Conservation (phyloP, 2,329 filamentous ascomycete species). For the Cladophialophora chaetospira region DNA sequence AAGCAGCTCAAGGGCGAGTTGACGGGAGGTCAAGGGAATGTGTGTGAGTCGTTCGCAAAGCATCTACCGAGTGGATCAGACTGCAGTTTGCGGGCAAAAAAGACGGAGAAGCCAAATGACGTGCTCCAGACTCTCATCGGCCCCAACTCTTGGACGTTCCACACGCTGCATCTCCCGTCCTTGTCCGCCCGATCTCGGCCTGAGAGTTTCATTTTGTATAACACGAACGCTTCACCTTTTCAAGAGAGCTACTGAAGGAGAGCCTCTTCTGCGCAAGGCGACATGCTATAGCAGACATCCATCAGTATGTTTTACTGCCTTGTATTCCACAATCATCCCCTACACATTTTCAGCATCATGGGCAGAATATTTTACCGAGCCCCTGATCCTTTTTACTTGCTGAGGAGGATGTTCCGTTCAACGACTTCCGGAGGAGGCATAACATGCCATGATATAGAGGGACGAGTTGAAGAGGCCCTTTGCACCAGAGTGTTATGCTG, state of each 20-base stretch:
- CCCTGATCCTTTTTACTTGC: too few species aligned
- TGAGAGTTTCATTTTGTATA: background rate
- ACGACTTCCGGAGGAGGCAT: too few species aligned
- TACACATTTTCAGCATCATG: background rate
- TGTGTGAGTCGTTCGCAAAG: conserved; percentile 1
- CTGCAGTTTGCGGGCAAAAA: conserved; percentile 10
- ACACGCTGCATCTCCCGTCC: background rate
- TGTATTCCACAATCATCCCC: too few species aligned
- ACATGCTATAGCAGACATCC: too few species aligned
- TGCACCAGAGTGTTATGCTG: too few species aligned
- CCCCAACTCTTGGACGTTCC: background rate
- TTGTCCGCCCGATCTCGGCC: background rate
- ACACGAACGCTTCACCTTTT: too few species aligned
- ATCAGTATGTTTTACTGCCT: too few species aligned
- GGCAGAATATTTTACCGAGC: conserved; percentile 1
- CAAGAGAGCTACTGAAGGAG: too few species aligned
- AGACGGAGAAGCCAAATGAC: conserved; percentile 12
- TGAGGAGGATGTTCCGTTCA: too few species aligned
- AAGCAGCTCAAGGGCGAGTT: background rate
- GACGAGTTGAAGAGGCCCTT: too few species aligned
- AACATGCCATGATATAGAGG: too few species aligned
- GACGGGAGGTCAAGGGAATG: background rate
- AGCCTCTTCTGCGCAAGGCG: background rate
- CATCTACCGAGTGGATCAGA: conserved; percentile 15
- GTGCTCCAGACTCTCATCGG: conserved; percentile 14